Conservation (phyloP, 139 green algal species). For the Trebouxia sp. region DNA sequence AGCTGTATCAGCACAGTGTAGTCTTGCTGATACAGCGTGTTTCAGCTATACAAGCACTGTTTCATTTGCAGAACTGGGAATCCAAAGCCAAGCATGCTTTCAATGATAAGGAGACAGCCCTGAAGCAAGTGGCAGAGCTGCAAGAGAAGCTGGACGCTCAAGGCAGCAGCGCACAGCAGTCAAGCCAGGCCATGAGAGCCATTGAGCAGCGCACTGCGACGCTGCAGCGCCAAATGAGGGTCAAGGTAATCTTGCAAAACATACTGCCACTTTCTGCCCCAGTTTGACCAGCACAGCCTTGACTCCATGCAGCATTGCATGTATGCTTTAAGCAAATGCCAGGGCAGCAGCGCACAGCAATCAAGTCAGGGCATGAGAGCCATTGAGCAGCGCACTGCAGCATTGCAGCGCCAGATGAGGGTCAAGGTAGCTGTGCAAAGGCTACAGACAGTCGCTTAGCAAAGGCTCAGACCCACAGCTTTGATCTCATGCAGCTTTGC, state of each 20-base stretch:
- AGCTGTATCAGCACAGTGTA: no score
- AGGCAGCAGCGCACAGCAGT: slow-evolving; percentile 26
- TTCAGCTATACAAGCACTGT: not conserved
- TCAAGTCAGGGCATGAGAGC: slow-evolving; percentile 8
- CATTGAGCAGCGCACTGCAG: slow-evolving; percentile 21
- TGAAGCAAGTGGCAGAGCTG: slow-evolving; percentile 1
- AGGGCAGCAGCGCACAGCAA: slow-evolving; percentile 24
- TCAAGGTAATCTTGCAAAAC: not conserved
- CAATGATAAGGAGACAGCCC: not conserved
- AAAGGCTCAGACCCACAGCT: no score
- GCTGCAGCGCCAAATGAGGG: slow-evolving; percentile 26
- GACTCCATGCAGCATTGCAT: no score
- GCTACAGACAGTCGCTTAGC: no score
- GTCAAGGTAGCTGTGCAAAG: not conserved
- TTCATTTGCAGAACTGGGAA: slow-evolving; percentile 3
- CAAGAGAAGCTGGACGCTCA: slow-evolving; percentile 16
- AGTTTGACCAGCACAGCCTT: no score
- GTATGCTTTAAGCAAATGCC: no score
- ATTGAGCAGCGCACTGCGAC: slow-evolving; percentile 19
- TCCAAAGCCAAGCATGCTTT: not conserved
- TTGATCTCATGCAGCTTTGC: no score
- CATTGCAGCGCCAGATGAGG: slow-evolving; percentile 27
- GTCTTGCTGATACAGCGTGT: no score
- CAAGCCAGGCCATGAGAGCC: slow-evolving; percentile 10
- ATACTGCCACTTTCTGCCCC: not conserved